phyloP scores from a whole-genome alignment of 208 protist genomes.

The Angomonas deanei region DNA sequence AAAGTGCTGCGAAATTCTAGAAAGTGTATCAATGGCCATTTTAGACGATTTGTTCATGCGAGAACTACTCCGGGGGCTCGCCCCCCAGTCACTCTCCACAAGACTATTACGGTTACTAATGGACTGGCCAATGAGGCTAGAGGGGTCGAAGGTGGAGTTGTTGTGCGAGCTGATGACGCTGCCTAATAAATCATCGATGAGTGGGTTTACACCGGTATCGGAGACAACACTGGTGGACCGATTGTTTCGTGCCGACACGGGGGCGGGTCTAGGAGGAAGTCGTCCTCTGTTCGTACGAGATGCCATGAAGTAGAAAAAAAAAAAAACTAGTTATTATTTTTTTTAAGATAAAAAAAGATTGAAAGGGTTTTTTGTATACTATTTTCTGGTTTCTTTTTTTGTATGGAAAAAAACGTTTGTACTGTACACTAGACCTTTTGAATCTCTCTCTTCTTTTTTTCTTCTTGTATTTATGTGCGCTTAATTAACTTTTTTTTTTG shows the following conservation, averaged over 20 bases:
- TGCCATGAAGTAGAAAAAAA: neutral
- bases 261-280: too few species aligned
- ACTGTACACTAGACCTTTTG: conserved; percentile 1
- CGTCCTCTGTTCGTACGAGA: too few species aligned
- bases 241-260: too few species aligned
- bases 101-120: neutral
- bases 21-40: conserved; percentile 23
- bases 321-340: conserved; percentile 10
- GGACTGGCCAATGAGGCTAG: neutral
- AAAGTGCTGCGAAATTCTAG: conserved; percentile 32
- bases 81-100: neutral
- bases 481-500: neutral
- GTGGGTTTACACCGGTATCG: conserved; percentile 14
- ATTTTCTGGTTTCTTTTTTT: too few species aligned
- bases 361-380: too few species aligned
- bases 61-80: neutral
- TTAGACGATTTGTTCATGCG: neutral
- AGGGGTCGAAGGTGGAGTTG: neutral
- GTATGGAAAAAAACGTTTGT: too few species aligned
- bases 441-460: conserved; percentile 4
- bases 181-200: conserved; percentile 36
- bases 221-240: conserved; percentile 4
- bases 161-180: neutral
- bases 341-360: too few species aligned
- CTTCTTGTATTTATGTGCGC: neutral